Base-by-base conservation (phyloP, 805 yeast genomes). In the Spathaspora arborariae region DNA sequence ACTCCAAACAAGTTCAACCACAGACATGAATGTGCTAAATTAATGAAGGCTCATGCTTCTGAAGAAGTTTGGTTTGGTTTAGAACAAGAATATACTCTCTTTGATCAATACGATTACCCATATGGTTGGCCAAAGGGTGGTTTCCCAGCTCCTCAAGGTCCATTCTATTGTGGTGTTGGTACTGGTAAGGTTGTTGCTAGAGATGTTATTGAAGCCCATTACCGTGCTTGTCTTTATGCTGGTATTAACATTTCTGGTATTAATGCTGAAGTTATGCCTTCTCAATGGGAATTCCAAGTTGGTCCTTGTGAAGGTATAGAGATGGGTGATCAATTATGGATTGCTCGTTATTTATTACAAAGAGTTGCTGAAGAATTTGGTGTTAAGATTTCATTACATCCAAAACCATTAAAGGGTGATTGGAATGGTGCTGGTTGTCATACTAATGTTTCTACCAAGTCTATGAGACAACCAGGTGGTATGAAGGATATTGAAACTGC, bases 351-450 rank as follows among this genome's bases (percentile, higher is more conserved):
- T 72, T 76, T 94, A 61, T 78, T 94, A 65, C 83, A 82, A 75
- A 85, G 97, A 75, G 94, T 90, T 45, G 97, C 98, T 56, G 99
- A 94, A 79, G 99, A 94, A 73, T 94, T 94, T 64, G 98, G 96
- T 68, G 95, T 94, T 68, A 91, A 90, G 85, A 92, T 94, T 60
- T 89, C 97, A 41, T 85, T 91, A 85, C 99, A 94, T 83, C 99
- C 99, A 74, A 94, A 94, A 82, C 98, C 99, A 59, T 81, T 94
- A 71, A 81, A 85, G 79, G 98, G 98, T 61, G 98, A 92, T 77
- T 94, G 98, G 98, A 94, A 94, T 72, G 99, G 99, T 79, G 98
- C 99, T 70, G 99, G 99, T 64, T 92, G 98, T 80, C 99, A 94
- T 77, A 94, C 99, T 70, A 94, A 94, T 72, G 98, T 94, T 51